phyloP scores from a whole-genome alignment of 441 rosid genomes.

The Omphalea diandra region DNA sequence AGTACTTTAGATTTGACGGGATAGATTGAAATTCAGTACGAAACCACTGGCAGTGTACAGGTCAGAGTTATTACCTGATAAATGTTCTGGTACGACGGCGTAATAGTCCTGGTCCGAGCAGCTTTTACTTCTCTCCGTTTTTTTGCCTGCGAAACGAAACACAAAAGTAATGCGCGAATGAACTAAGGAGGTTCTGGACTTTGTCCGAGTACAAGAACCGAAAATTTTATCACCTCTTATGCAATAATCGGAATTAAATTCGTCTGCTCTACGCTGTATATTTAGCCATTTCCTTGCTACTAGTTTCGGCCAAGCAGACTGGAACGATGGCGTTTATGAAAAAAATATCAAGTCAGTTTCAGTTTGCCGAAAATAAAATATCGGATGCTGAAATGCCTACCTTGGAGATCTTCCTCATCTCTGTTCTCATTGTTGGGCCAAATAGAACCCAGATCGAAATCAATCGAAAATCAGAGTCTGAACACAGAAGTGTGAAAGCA shows the following conservation, averaged over 20 bases:
- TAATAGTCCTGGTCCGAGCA: slow-evolving; percentile 56
- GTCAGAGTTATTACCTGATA: slow-evolving; percentile 46
- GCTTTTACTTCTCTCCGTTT: slow-evolving; percentile 54
- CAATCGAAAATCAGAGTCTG: too few species aligned
- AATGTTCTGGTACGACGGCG: slow-evolving; percentile 46
- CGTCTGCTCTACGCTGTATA: slow-evolving; percentile 55
- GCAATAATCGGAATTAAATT: slow-evolving; percentile 68
- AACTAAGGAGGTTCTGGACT: too few species aligned
- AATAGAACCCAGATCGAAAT: slow-evolving; percentile 7
- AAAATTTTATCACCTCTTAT: slow-evolving; percentile 20
- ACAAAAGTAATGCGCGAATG: too few species aligned
- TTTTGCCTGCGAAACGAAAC: slow-evolving; percentile 26
- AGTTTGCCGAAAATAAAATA: background rate
- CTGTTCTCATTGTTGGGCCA: slow-evolving; percentile 44
- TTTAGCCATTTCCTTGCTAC: slow-evolving; percentile 83
- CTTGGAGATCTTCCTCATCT: slow-evolving; percentile 54
- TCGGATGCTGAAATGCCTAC: slow-evolving; percentile 25
- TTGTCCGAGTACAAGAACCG: too few species aligned
- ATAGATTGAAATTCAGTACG: slow-evolving; percentile 13
- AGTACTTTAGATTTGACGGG: slow-evolving; percentile 20
- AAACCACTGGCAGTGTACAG: background rate
- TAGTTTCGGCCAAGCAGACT: slow-evolving; percentile 77
- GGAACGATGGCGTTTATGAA: too few species aligned
- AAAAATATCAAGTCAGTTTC: background rate
- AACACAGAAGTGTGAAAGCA: background rate